A percentile compares a stretch with the other conserved stretches of the same genome.
These are phyloP conservation scores for Nicotiana sylvestris DNA, from an alignment of 257 asterid genomes.

Conservation along the genomic window DNA sequence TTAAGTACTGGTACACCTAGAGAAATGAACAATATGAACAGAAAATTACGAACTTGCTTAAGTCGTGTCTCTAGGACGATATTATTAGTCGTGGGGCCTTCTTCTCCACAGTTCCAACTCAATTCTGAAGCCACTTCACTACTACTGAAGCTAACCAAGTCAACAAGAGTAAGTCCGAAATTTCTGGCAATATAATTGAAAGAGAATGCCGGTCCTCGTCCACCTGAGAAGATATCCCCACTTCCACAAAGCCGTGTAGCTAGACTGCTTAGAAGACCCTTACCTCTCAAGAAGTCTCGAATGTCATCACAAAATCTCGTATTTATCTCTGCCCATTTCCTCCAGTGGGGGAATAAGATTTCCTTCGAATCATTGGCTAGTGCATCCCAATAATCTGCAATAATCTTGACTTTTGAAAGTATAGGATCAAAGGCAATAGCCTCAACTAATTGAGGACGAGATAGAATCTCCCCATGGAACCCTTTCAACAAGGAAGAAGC, in stretches of 20 bases:
- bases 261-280: slow-evolving; percentile 58
- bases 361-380: slow-evolving; percentile 33
- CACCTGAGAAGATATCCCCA: slow-evolving; percentile 69
- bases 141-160: slow-evolving; percentile 77
- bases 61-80: slow-evolving; percentile 63
- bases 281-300: slow-evolving; percentile 77
- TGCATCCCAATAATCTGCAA: slow-evolving; percentile 84
- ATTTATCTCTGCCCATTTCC: slow-evolving; percentile 94
- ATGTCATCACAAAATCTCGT: slow-evolving; percentile 50
- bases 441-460: slow-evolving; percentile 89
- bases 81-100: slow-evolving; percentile 64
- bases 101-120: slow-evolving; percentile 95
- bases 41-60: slow-evolving; percentile 75
- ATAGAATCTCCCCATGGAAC: slow-evolving; percentile 51
- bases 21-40: slow-evolving; percentile 68
- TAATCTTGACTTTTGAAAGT: slow-evolving; percentile 67
- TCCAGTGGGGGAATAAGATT: slow-evolving; percentile 79
- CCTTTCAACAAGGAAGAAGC: slow-evolving; percentile 67
- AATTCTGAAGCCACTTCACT: slow-evolving; percentile 41
- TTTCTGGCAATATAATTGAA: slow-evolving; percentile 71
- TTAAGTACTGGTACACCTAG: slow-evolving; percentile 86
- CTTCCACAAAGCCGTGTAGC: slow-evolving; percentile 95
- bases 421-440: slow-evolving; percentile 85
- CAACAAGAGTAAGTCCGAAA: slow-evolving; percentile 72
- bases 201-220: slow-evolving; percentile 85